Percentiles rank a stretch among this genome's conserved stretches.
These are phyloP conservation scores for Pichiaceae sp. DNA, from an alignment of 1,139 yeast genomes.

Conservation along the genomic window DNA sequence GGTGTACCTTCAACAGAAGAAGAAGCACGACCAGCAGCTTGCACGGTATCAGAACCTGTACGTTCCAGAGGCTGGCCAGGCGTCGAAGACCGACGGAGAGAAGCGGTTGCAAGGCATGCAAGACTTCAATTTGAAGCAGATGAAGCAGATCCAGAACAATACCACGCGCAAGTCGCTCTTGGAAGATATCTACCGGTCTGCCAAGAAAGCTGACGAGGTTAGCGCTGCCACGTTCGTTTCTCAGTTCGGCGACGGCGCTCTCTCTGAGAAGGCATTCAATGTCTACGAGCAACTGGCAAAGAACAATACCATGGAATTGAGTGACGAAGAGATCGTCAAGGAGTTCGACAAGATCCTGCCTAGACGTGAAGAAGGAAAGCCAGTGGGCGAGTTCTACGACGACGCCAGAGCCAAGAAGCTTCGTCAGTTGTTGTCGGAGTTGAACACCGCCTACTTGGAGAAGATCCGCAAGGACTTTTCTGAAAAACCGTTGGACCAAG, in stretches of 20 bases:
- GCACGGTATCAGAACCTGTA: conserved; percentile 15
- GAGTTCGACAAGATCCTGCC: conserved; percentile 25
- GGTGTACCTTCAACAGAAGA: conserved; percentile 47
- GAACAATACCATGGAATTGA: conserved; percentile 13
- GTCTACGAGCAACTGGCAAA: conserved; percentile 19
- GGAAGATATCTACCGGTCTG: conserved; percentile 26
- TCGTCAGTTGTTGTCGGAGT: conserved; percentile 47
- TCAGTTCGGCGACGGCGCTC: conserved; percentile 19
- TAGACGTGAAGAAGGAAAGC: conserved; percentile 24
- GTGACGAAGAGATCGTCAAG: not conserved
- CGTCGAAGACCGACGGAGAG: not conserved
- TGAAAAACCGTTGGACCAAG: conserved; percentile 17
- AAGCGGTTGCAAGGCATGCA: conserved; percentile 23
- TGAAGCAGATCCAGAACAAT: conserved; percentile 32
- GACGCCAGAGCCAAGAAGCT: conserved; percentile 36
- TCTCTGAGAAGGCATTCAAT: conserved; percentile 18
- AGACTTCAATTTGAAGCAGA: conserved; percentile 23
- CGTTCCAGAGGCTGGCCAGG: conserved; percentile 12
- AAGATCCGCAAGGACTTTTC: conserved; percentile 33
- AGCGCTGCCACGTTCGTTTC: conserved; percentile 12
- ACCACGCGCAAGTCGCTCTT: conserved; percentile 41
- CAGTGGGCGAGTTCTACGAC: conserved; percentile 28
- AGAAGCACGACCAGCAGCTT: conserved; percentile 15
- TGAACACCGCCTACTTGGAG: conserved; percentile 43
- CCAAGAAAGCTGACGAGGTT: conserved; percentile 11